Percentiles rank a stretch among this genome's conserved stretches.
Evolutionary conservation across 805 yeast species (phyloP).

Genomic region (Wickerhamomyces chaumierensis): DNA sequence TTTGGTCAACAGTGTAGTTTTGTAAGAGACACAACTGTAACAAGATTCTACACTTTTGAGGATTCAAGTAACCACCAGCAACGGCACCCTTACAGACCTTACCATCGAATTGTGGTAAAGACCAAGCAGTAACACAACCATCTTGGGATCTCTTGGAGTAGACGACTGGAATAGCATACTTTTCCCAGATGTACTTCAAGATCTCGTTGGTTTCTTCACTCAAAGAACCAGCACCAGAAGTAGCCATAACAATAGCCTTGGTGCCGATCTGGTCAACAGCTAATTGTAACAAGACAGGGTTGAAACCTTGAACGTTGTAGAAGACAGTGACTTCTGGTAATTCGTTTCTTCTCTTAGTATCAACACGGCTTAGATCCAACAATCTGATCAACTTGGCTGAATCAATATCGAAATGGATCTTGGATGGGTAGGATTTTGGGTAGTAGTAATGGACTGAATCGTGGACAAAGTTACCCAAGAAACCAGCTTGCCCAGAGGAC

Average conservation of each 20-base stretch:
- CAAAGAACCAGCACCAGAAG: conserved; percentile 65
- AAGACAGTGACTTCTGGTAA: conserved; percentile 39
- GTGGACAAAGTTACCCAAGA: conserved; percentile 58
- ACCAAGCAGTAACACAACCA: conserved; percentile 49
- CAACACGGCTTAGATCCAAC: conserved; percentile 15
- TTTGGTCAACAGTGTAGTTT: conserved; percentile 21
- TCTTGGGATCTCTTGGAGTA: conserved; percentile 61
- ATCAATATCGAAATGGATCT: conserved; percentile 26
- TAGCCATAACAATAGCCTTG: conserved; percentile 52
- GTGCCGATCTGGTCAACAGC: conserved; percentile 33
- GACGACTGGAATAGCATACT: conserved; percentile 38
- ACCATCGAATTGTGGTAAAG: conserved; percentile 18
- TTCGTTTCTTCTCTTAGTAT: conserved; percentile 17
- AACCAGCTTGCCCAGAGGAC: conserved; percentile 50
- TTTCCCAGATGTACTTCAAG: conserved; percentile 27
- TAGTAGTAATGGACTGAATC: conserved; percentile 54
- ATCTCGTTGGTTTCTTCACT: conserved; percentile 36
- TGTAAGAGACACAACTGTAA: conserved; percentile 40
- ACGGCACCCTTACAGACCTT: conserved; percentile 29
- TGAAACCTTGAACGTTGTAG: conserved; percentile 52
- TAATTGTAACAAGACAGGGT: conserved; percentile 33
- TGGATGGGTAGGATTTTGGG: conserved; percentile 48
- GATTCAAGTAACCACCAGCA: conserved; percentile 54
- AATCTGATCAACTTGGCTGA: conserved; percentile 11
- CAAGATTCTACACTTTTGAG: conserved; percentile 50